These are phyloP conservation scores for Venturiaceae sp. DNA, from an alignment of 2,329 filamentous ascomycete species.

Conservation along the genomic window DNA sequence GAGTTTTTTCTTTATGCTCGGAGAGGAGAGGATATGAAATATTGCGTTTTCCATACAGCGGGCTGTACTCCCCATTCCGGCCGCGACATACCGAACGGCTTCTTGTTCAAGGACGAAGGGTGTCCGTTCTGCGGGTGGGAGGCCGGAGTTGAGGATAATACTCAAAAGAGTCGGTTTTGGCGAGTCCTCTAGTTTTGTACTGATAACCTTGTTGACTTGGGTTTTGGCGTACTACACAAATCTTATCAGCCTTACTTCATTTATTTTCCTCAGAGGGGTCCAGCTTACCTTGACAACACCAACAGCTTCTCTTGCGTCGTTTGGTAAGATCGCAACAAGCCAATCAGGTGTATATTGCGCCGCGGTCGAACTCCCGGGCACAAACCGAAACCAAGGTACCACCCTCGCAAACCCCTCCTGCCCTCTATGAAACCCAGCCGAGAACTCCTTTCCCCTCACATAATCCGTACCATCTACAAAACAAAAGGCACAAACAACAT, in stretches of 20 bases:
- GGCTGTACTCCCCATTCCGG: background rate
- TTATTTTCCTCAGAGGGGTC: background rate
- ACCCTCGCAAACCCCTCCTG: background rate
- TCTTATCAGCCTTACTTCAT: background rate
- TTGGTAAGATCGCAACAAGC: background rate
- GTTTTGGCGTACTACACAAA: background rate
- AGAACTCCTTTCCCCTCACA: background rate
- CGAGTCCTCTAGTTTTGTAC: background rate
- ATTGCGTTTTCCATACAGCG: slow-evolving; percentile 6
- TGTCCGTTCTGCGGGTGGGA: background rate
- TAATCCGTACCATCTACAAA: background rate
- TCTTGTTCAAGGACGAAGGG: background rate
- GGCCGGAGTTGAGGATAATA: background rate
- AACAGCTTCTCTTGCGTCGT: background rate
- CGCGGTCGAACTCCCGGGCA: background rate
- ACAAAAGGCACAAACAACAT: background rate
- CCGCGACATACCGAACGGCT: background rate
- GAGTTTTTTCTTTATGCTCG: background rate
- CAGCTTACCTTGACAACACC: background rate
- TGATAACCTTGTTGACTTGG: background rate
- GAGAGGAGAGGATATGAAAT: slow-evolving; percentile 9
- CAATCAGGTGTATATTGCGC: background rate
- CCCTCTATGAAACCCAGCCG: background rate
- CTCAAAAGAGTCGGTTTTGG: background rate
- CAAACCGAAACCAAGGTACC: background rate